Conservation (phyloP, 2,329 filamentous ascomycete genomes). For the Sporothrix phasma region DNA sequence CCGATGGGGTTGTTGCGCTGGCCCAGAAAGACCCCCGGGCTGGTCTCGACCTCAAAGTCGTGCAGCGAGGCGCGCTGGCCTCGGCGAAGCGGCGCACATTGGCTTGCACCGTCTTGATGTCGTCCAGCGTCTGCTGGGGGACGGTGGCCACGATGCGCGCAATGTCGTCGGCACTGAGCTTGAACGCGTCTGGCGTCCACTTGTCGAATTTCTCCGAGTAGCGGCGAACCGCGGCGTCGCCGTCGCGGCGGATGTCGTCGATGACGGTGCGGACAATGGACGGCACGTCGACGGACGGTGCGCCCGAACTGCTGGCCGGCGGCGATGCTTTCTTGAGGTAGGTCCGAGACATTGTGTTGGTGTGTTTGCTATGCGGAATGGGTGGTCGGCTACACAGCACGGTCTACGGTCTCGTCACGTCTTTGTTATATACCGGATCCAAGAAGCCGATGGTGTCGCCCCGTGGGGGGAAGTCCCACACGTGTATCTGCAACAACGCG, state of each 20-base stretch:
- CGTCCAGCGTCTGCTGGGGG: conserved; percentile 32
- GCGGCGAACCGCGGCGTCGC: conserved; percentile 37
- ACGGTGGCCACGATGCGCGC: conserved; percentile 34
- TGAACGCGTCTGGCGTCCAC: conserved; percentile 41
- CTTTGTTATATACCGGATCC: not conserved
- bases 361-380: not conserved
- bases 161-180: conserved; percentile 36
- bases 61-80: conserved; percentile 36
- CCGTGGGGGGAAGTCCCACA: not conserved
- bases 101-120: conserved; percentile 34
- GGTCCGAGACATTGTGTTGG: not conserved
- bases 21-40: conserved; percentile 39
- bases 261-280: conserved; percentile 39
- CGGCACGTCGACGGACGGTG: conserved; percentile 22
- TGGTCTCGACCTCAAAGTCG: conserved; percentile 43
- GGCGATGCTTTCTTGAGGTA: conserved; percentile 11
- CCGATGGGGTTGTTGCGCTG: conserved; percentile 41
- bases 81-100: conserved; percentile 41
- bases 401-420: not conserved
- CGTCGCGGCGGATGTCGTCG: conserved; percentile 34
- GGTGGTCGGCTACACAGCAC: not conserved
- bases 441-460: not conserved
- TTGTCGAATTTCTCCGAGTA: conserved; percentile 46
- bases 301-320: not conserved
- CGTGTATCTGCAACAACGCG: too few species aligned